A percentile compares a stretch with the other conserved stretches of the same genome.
Evolutionary conservation across 345 rosid genomes (phyloP).

Genomic region (Draba incana): DNA sequence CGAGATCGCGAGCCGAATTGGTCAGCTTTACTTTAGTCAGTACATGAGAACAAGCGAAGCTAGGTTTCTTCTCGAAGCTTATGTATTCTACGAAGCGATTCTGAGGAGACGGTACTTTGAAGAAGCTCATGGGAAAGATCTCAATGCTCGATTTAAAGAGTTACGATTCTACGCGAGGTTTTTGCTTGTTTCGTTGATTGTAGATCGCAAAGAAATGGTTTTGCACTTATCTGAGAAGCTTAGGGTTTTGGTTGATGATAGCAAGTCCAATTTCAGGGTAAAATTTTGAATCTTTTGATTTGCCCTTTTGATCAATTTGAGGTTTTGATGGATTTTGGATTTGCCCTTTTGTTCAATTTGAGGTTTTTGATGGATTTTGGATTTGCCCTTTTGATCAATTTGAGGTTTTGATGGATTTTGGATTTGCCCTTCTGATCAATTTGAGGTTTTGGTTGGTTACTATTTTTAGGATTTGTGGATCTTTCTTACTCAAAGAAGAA

Average conservation of each 20-base stretch:
- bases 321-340: neutral
- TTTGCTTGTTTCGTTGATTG: slow-evolving; percentile 74
- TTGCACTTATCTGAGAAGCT: slow-evolving; percentile 53
- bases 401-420: neutral
- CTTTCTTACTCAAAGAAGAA: too few relatives aligned
- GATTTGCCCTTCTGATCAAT: slow-evolving; percentile 8
- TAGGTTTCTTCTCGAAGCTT: slow-evolving; percentile 82
- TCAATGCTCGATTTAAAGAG: slow-evolving; percentile 81
- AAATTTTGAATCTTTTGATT: neutral
- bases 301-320: slow-evolving; percentile 4
- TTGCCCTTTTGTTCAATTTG: neutral
- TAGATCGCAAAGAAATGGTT: slow-evolving; percentile 69
- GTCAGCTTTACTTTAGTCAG: slow-evolving; percentile 93
- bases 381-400: slow-evolving; percentile 2
- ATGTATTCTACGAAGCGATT: slow-evolving; percentile 93
- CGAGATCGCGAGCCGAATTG: slow-evolving; percentile 99
- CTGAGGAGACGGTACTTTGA: slow-evolving; percentile 77
- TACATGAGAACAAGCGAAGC: slow-evolving; percentile 93
- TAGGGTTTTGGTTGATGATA: slow-evolving; percentile 64
- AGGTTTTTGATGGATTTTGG: neutral
- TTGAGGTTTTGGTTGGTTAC: neutral
- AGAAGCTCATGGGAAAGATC: slow-evolving; percentile 60
- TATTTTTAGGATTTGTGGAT: too few relatives aligned
- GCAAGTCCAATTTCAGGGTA: slow-evolving; percentile 79
- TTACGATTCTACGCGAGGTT: slow-evolving; percentile 88